Evolutionary conservation across 352 stramenopile species (phyloP), one percentile per base, ranked within the genome.

Genomic region (Pilasporangium apinafurcum): DNA sequence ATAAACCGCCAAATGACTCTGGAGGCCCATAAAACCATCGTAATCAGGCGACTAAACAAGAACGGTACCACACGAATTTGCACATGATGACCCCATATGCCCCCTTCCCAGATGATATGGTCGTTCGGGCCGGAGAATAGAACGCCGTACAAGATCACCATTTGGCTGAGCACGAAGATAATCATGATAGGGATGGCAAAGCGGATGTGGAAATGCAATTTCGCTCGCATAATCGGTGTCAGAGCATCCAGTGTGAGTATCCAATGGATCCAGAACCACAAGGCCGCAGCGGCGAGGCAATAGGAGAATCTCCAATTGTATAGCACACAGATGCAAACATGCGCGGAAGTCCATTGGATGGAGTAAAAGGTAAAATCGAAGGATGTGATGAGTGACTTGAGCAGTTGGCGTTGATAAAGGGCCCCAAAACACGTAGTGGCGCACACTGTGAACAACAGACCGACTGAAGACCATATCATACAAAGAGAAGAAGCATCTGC

Each of bases 301-400:
- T 26, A 36, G 41, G 51, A 22, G 13, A 42, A 7, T 0, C 53
- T 37, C 43, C 50, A 58, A 8, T 58, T 20, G 30, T 53, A 58
- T 36, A 74, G 27, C 7, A 50, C 26, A n/a, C 54, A 71, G 1
- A 68, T 21, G 14, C 34, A 47, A 3, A 65, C 14, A 29, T 64
- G 57, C n/a, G 59, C 60, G 22, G 48, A 17, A 1, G 51, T 53
- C 6, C 55, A 45, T 24, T 78, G 54, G 3, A 56, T 30, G 0
- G 37, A 33, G 43, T 74, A 67, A 28, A 69, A 72, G 6, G 65
- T 24, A 28, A 62, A 67, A 31, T 78, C 62, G 32, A 74, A 78
- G 8, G 66, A 78, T 10, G 44, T 59, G 18, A 58, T 17, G 13
- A 72, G 35, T 2, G 51, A 20, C 16, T 37, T 27, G 1, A 78